These are phyloP conservation scores for Mixia osmundae DNA, from an alignment of 1,284 basidiomycete species.

Conservation along the genomic window DNA sequence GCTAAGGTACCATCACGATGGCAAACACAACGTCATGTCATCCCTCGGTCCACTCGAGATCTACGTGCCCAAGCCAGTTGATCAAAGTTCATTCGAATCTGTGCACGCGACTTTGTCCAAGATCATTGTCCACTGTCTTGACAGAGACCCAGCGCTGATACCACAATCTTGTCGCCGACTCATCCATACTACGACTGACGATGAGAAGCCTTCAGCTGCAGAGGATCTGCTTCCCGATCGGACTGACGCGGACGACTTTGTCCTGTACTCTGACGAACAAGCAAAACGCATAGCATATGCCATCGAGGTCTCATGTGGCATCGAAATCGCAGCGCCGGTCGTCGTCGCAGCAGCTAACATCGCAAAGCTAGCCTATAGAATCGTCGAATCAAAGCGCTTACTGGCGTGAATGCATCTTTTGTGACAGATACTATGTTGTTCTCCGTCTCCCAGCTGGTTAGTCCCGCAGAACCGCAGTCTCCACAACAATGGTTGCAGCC, in stretches of 20 bases:
- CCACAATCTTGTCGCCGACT: conserved; percentile 32
- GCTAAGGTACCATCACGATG: conserved; percentile 26
- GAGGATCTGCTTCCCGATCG: conserved; percentile 5
- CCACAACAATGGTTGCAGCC: too few relatives aligned
- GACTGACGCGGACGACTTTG: conserved; percentile 66
- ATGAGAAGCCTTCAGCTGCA: conserved; percentile 1
- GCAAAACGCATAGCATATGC: conserved; percentile 61
- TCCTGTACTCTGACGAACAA: conserved; percentile 72
- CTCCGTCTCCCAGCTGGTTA: too few relatives aligned
- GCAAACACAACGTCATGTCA: conserved; percentile 87
- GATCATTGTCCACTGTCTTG: conserved; percentile 64
- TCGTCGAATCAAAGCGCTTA: too few relatives aligned
- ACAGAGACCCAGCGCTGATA: conserved; percentile 55
- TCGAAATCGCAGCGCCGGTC: conserved; percentile 73
- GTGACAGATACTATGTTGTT: too few relatives aligned
- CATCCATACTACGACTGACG: conserved; percentile 2
- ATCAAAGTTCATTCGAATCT: conserved; percentile 40
- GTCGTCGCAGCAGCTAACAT: conserved; percentile 84
- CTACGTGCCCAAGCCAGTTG: conserved; percentile 29
- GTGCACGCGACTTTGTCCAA: conserved; percentile 42
- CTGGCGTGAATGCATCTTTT: too few relatives aligned
- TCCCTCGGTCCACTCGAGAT: conserved; percentile 63
- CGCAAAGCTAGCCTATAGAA: conserved; percentile 43
- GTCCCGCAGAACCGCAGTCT: too few relatives aligned
- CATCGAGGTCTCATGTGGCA: conserved; percentile 54